Conservation (phyloP, 441 rosid genomes). For the Rhodomyrtus psidioides region DNA sequence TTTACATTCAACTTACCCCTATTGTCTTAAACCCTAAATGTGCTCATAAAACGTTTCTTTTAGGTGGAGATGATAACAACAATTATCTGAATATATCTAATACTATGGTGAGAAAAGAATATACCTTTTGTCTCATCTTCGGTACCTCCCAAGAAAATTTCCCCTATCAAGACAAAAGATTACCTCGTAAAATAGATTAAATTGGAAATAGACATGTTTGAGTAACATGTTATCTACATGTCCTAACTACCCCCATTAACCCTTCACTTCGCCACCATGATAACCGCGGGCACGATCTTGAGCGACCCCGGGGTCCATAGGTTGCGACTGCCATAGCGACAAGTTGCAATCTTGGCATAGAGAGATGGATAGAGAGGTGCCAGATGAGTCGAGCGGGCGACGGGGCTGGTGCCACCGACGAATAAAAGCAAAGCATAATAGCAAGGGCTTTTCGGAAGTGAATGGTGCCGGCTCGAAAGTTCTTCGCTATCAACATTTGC, state of each 20-base stretch:
- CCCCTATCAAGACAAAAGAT: background rate
- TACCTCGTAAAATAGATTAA: background rate
- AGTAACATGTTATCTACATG: background rate
- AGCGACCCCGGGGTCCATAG: too few species aligned
- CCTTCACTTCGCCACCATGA: background rate
- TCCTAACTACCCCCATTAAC: background rate
- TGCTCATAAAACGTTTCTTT: background rate
- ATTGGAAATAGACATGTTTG: background rate
- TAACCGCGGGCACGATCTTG: background rate
- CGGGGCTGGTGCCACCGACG: too few species aligned
- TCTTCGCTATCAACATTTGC: rapidly evolving
- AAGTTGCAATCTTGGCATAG: background rate
- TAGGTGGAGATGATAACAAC: background rate
- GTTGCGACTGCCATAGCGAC: background rate
- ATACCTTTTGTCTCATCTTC: background rate
- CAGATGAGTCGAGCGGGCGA: background rate
- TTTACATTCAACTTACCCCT: background rate
- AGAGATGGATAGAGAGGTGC: background rate
- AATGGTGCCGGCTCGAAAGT: rapidly evolving
- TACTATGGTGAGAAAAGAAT: too few species aligned
- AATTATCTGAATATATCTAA: background rate
- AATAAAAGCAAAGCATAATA: rapidly evolving
- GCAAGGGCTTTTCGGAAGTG: background rate
- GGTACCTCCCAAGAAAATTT: background rate
- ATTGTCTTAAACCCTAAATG: background rate